Percentiles rank a stretch among this genome's conserved stretches.
These are phyloP conservation scores for Sphagnum contortum DNA, from an alignment of 225 moss, liverwort and hornwort genomes.

Conservation along the genomic window DNA sequence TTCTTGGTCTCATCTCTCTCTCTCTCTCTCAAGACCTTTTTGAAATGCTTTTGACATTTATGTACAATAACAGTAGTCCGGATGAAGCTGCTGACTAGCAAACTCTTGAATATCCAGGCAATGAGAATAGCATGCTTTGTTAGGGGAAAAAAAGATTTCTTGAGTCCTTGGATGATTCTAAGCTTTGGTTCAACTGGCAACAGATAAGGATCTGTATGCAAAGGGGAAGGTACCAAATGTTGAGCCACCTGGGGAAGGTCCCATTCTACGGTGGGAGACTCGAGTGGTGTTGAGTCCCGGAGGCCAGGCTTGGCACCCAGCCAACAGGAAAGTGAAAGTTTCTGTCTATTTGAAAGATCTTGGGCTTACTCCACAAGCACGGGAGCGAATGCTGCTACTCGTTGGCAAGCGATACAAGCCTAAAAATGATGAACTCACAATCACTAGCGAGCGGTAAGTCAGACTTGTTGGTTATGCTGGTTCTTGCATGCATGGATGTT, in stretches of 20 bases:
- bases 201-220: constrained; percentile 62
- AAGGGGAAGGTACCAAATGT: constrained; percentile 52
- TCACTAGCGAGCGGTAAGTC: constrained; percentile 71
- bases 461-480: neutral
- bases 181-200: too few relatives aligned
- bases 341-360: constrained; percentile 74
- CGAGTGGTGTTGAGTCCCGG: constrained; percentile 76
- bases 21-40: too few relatives aligned
- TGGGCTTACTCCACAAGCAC: constrained; percentile 40
- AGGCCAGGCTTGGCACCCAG: constrained; percentile 71
- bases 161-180: too few relatives aligned
- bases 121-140: too few relatives aligned
- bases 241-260: constrained; percentile 77
- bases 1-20: too few relatives aligned
- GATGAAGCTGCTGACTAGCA: too few relatives aligned
- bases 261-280: constrained; percentile 75
- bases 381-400: constrained; percentile 52
- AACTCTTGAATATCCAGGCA: too few relatives aligned
- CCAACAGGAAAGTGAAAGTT: constrained; percentile 79
- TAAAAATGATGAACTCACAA: constrained; percentile 66
- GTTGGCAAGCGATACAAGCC: constrained; percentile 78
- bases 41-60: too few relatives aligned
- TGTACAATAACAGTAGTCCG: too few relatives aligned
- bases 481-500: neutral
- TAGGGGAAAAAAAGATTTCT: too few relatives aligned